phyloP scores from a whole-genome alignment of 2,329 filamentous ascomycete species.

The Nectriaceae sp. region DNA sequence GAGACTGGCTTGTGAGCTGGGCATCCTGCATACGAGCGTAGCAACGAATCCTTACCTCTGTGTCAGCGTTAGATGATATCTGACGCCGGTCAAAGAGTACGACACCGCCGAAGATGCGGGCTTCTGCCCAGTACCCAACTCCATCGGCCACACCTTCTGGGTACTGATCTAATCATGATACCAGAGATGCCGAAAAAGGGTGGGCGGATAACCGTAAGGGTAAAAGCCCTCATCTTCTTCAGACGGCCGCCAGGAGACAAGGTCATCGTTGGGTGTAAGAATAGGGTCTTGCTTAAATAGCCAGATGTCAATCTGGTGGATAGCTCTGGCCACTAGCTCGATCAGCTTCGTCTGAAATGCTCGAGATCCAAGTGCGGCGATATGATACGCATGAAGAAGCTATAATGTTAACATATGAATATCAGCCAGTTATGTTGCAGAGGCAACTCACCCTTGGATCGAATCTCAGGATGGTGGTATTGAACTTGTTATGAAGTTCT shows the following conservation, averaged over 20 bases:
- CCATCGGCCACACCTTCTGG: constrained; percentile 13
- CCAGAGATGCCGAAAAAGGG: constrained; percentile 28
- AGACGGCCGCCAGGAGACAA: constrained; percentile 23
- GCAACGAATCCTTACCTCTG: neutral
- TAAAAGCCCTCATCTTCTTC: constrained; percentile 6
- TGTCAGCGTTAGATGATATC: neutral
- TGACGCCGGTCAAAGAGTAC: constrained; percentile 27
- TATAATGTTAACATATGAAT: constrained; percentile 1
- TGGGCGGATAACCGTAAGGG: constrained; percentile 19
- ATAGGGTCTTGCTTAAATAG: constrained; percentile 23
- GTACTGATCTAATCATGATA: constrained; percentile 27
- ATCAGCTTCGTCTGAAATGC: constrained; percentile 32
- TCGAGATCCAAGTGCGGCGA: constrained; percentile 22
- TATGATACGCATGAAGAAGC: constrained; percentile 26
- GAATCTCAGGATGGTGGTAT: constrained; percentile 4
- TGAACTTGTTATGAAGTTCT: constrained; percentile 14
- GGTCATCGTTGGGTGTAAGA: constrained; percentile 24
- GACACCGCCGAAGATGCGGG: constrained; percentile 31
- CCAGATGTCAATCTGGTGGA: constrained; percentile 32
- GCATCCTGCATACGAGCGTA: neutral
- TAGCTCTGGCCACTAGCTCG: constrained; percentile 30
- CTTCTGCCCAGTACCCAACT: constrained; percentile 31
- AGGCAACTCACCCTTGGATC: constrained; percentile 14
- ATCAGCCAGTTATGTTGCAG: neutral
- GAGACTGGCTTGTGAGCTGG: constrained; percentile 1